Base-by-base conservation (phyloP, 805 yeast species). In the Starmera quercuum region DNA sequence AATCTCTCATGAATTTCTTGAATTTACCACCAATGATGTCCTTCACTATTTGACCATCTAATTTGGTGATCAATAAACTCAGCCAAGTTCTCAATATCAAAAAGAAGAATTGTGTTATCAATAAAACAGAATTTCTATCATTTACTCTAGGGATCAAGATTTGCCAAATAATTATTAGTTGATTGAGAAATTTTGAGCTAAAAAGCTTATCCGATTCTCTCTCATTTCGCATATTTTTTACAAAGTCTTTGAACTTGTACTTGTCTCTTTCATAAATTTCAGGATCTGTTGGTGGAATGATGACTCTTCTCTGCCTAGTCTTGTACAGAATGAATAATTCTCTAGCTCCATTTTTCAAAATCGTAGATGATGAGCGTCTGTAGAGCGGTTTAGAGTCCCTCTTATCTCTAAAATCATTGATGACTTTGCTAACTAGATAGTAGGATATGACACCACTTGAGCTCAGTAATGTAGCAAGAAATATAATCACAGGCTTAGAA, bases 21-120 rank as follows among this genome's bases (percentile, higher is more conserved):
- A 87, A 85, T 42, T 80, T 76, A 13, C 87, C 86, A 13, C 86
- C 79, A 45, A 88, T 85, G 51, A 88, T 73, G 56, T 87, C 90
- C 54, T 83, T 80, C 29, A 87, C 95, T 32, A 88, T 82, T 54
- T 83, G 90, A 47, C 96, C 97, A 56, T 88, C 97, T 32, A 88
- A 65, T 52, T 81, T 80, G 4, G 97, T 94, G 21, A 88, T 86
- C 37, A 87, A 61, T 36, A 88, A 66, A 20, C 92, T 81, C 39
- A 88, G 66, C 82, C 88, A 88, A 1, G 97, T 88, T 57, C 97
- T 68, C 42, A 85, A 66, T 16, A 85, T 64, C 26, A 88, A 66
- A 45, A 86, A 83, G 39, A 75, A 64, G 36, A 88, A 75, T 50
- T 88, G 95, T 7, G 84, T 64, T 3, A 73, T 55, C 28, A 88